These are phyloP conservation scores for Phytophthora cryptogea DNA, from an alignment of 352 stramenopile species.

Conservation along the genomic window DNA sequence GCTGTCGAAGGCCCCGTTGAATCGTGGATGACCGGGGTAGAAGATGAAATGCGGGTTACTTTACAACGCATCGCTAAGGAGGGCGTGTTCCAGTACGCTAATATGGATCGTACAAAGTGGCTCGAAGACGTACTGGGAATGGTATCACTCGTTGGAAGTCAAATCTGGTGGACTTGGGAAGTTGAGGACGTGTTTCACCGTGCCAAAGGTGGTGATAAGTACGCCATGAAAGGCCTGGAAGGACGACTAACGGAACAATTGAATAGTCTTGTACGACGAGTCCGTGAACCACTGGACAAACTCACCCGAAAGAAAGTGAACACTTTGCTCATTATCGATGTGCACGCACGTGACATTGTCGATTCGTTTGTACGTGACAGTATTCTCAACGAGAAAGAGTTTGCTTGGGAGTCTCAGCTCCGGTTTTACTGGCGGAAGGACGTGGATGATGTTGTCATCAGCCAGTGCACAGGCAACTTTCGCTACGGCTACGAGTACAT, in stretches of 20 bases:
- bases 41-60: conserved; percentile 90
- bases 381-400: conserved; percentile 91
- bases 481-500: conserved; percentile 96
- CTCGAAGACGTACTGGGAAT: conserved; percentile 91
- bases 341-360: conserved; percentile 91
- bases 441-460: conserved; percentile 89
- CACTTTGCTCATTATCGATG: conserved; percentile 91
- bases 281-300: conserved; percentile 87
- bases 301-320: conserved; percentile 94
- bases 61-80: conserved; percentile 93
- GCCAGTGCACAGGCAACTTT: conserved; percentile 92
- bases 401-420: conserved; percentile 90
- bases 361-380: conserved; percentile 90
- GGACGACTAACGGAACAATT: conserved; percentile 89
- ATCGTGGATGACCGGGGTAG: conserved; percentile 92
- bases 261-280: conserved; percentile 90
- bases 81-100: conserved; percentile 92
- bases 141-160: conserved; percentile 91
- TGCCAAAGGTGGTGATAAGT: conserved; percentile 91
- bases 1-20: conserved; percentile 92
- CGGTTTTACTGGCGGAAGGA: conserved; percentile 93
- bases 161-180: conserved; percentile 96
- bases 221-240: conserved; percentile 94
- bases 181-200: conserved; percentile 93
- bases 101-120: conserved; percentile 86